Evolutionary conservation across 2,329 filamentous ascomycete genomes (phyloP), one percentile per base, ranked within the genome.

Genomic region (Aspergillus sp.): DNA sequence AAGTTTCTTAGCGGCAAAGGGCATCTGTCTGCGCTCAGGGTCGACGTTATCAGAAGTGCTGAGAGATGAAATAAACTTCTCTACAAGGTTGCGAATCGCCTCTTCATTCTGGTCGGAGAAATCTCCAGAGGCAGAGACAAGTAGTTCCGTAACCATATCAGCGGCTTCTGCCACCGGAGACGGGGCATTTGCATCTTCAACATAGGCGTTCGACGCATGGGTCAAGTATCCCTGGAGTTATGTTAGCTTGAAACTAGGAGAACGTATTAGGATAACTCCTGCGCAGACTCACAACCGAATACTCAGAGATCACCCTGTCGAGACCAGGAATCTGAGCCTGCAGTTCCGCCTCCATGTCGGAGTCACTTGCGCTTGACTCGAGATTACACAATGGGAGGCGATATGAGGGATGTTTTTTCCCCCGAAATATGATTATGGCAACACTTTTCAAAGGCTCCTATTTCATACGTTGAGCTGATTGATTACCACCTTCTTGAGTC

Each of bases 121-220:
- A 66, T 93, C 86, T 48, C 93, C 95, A 3, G 93, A 96, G n/a
- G 95, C 95, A 44, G 95, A 98, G 54, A 97, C 77, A 44, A 99
- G 84, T 61, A 99, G 83, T 67, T 93, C 90, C n/a, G 90, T 92
- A 64, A 99, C 88, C 57, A 90, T 84, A 39, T 86, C 82, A 48
- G 92, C 91, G 50, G 95, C 95, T 73, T 98, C 93, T 60, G 86
- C 84, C 58, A 99, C 81, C 11, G 93, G 93, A 4, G 90, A 91
- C 56, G 83, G 79, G n/a, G 80, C 87, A 62, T 84, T 81, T 40
- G 84, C 77, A 63, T 96, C 92, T 52, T 87, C 85, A 60, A 87
- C 82, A 82, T 90, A 96, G 52, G 90, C 82, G 64, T 88, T 93
- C 48, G 93, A 95, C 49, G 95, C 95, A 82, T 99, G 93, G 70